Evolutionary conservation across 164 flowering plant species (phyloP).

Genomic region (Santalum album): DNA sequence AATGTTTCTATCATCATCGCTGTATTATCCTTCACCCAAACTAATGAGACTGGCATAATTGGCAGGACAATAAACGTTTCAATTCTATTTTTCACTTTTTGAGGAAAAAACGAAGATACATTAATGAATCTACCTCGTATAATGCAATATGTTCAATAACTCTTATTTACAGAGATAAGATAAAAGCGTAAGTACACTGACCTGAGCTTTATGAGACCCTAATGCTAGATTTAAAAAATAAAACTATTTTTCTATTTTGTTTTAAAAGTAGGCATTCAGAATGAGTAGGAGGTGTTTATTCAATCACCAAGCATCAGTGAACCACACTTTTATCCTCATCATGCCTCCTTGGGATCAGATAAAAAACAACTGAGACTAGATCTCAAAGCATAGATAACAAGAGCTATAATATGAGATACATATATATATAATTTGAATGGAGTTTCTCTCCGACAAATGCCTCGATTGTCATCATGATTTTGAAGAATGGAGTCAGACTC

Average conservation of each 20-base stretch:
- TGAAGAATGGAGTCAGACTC: conserved; percentile 37
- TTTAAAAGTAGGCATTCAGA: conserved; percentile 23
- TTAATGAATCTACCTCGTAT: conserved; percentile 3
- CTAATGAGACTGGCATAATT: too few species aligned
- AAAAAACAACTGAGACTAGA: not conserved
- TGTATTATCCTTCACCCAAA: conserved; percentile 8
- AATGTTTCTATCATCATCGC: conserved; percentile 38
- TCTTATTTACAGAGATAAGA: too few species aligned
- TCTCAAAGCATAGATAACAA: not conserved
- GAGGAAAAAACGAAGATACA: too few species aligned
- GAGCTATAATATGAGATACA: not conserved
- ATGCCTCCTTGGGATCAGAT: conserved; percentile 16
- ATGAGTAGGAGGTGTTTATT: conserved; percentile 31
- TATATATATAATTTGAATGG: not conserved
- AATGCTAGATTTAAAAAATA: too few species aligned
- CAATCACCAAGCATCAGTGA: conserved; percentile 9
- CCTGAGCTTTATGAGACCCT: too few species aligned
- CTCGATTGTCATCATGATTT: conserved; percentile 46
- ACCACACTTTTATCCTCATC: conserved; percentile 11
- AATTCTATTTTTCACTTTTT: too few species aligned
- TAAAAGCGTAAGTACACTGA: too few species aligned
- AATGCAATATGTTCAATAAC: too few species aligned
- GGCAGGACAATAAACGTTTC: too few species aligned
- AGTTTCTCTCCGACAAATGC: conserved; percentile 56
- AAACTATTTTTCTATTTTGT: too few species aligned